Conservation (phyloP, 2,329 filamentous ascomycete species). For the Drechslerella coelobrocha region DNA sequence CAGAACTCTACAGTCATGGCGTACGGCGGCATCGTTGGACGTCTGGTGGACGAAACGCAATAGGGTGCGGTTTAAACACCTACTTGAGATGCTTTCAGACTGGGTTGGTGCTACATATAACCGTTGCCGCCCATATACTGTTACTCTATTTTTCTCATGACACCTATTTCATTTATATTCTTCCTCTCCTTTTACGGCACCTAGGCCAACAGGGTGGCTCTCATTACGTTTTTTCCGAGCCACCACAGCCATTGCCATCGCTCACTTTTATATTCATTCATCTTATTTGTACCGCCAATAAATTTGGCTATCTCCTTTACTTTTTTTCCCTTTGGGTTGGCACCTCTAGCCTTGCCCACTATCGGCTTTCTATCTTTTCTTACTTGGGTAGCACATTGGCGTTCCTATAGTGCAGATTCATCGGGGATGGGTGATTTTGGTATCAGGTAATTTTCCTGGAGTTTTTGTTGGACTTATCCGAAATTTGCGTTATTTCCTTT, state of each 20-base stretch:
- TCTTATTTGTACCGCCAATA: background rate
- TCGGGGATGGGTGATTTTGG: background rate
- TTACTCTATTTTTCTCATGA: background rate
- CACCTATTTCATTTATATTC: background rate
- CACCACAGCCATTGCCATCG: too few relatives aligned
- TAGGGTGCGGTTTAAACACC: constrained; percentile 7
- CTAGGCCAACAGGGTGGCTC: too few relatives aligned
- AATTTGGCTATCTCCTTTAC: background rate
- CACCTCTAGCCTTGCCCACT: too few relatives aligned
- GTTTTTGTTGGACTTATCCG: too few relatives aligned
- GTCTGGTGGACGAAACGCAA: constrained; percentile 45
- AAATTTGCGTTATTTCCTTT: too few relatives aligned
- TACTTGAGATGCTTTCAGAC: background rate
- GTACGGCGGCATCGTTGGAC: constrained; percentile 41
- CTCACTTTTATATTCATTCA: too few relatives aligned
- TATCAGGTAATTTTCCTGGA: too few relatives aligned
- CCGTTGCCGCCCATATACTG: too few relatives aligned
- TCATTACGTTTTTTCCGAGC: too few relatives aligned
- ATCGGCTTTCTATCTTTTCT: background rate
- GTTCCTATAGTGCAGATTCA: background rate
- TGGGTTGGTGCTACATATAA: too few relatives aligned
- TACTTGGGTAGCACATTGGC: background rate
- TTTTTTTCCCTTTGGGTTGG: background rate
- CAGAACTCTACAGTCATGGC: constrained; percentile 46
- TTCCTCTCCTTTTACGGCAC: background rate